Percentiles rank a stretch among this genome's conserved stretches.
Conservation (phyloP, 1,284 basidiomycete species). For the Acaromyces ingoldii region DNA sequence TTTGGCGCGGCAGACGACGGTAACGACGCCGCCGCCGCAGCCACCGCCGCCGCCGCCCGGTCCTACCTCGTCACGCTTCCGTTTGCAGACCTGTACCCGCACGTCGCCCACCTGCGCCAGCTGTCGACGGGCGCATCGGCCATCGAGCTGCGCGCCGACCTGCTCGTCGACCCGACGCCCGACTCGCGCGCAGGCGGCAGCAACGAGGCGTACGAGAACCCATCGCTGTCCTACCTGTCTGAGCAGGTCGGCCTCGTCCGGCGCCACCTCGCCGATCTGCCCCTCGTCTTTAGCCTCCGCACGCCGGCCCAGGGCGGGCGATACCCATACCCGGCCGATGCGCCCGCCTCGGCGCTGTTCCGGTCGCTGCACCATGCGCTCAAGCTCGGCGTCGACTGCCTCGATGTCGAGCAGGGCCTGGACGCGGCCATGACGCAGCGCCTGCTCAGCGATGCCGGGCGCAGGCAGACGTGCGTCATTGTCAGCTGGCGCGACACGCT, state of each 20-base stretch:
- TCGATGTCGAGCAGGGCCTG: slow-evolving; percentile 74
- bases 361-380: slow-evolving; percentile 74
- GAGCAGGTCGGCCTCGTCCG: slow-evolving; percentile 3
- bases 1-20: no score
- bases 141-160: slow-evolving; percentile 85
- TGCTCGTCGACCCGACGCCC: slow-evolving; percentile 56
- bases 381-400: slow-evolving; percentile 79
- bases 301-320: slow-evolving; percentile 84
- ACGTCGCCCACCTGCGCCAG: slow-evolving; percentile 66
- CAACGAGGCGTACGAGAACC: slow-evolving; percentile 8
- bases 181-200: neutral
- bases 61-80: slow-evolving; percentile 84
- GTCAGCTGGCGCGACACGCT: slow-evolving; percentile 79
- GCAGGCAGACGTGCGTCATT: slow-evolving; percentile 73
- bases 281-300: slow-evolving; percentile 86
- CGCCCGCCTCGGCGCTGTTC: slow-evolving; percentile 61
- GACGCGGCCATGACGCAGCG: slow-evolving; percentile 66
- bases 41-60: neutral
- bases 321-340: slow-evolving; percentile 71
- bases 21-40: no score
- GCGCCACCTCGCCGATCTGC: slow-evolving; percentile 70
- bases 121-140: slow-evolving; percentile 80
- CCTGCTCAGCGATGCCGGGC: slow-evolving; percentile 60
- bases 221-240: neutral
- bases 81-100: slow-evolving; percentile 75